Evolutionary conservation across 2,329 filamentous ascomycete genomes (phyloP).

Genomic region (Fusarium continuum): DNA sequence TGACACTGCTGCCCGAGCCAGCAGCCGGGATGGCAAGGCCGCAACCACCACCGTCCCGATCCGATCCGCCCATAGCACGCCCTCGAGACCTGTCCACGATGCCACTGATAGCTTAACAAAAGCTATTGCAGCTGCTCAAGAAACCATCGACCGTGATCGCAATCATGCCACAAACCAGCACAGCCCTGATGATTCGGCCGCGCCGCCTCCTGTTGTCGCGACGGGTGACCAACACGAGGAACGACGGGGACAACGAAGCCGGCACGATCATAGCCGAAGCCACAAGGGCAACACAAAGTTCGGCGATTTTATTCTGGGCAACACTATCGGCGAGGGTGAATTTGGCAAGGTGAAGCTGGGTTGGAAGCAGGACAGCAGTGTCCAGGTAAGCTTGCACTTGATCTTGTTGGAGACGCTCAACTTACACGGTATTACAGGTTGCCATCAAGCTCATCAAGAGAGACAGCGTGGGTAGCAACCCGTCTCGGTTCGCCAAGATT

Average conservation of each 20-base stretch:
- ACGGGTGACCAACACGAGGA: conserved; percentile 57
- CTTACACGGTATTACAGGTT: conserved; percentile 64
- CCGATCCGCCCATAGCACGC: conserved; percentile 57
- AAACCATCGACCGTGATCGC: conserved; percentile 44
- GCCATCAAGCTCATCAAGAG: conserved; percentile 98
- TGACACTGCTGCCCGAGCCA: conserved; percentile 53
- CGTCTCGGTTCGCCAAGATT: conserved; percentile 91
- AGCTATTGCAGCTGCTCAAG: conserved; percentile 61
- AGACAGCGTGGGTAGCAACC: conserved; percentile 88
- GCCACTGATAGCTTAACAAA: conserved; percentile 82
- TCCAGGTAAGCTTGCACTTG: conserved; percentile 65
- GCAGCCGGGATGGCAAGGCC: conserved; percentile 53
- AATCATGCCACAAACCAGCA: conserved; percentile 41
- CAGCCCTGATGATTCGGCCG: conserved; percentile 53
- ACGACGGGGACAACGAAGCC: conserved; percentile 61
- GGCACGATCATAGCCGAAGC: conserved; percentile 64
- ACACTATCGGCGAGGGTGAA: conserved; percentile 96
- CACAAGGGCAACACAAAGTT: conserved; percentile 82
- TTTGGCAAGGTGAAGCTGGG: conserved; percentile 99
- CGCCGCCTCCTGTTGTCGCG: conserved; percentile 56
- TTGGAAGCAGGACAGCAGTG: conserved; percentile 94
- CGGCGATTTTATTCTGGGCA: conserved; percentile 93
- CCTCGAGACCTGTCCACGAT: conserved; percentile 71
- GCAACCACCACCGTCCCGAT: conserved; percentile 55
- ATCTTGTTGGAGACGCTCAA: background rate